Base-by-base conservation (phyloP, 345 rosid genomes). In the Lepidium sativum region DNA sequence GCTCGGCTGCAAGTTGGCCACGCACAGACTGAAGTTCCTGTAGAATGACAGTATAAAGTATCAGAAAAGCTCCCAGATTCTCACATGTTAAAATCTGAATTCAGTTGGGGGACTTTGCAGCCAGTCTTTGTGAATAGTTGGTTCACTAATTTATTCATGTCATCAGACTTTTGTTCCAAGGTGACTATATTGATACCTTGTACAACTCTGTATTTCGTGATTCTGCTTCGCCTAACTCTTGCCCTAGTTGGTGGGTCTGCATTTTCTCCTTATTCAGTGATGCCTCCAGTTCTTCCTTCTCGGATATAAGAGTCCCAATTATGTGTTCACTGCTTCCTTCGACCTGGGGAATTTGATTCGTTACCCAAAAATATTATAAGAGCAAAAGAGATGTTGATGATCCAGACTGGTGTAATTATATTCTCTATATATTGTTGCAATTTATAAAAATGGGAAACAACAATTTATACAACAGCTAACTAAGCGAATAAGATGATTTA, bases 1-100 rank as follows among this genome's bases (percentile, higher is more conserved):
- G 99, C 77, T 91, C 99, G 7, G 94, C 79, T 38, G 94, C 98
- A 72, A 91, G 98, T 75, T 91, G 98, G 67, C 96, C 80, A 21
- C 99, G 98, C 42, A 88, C 83, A 33, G 97, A 86, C 71, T 91
- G 99, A 72, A 91, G 98, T 74, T 88, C 99, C 99, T 95, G 49
- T 42, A 60, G 60, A 45, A 65, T 41, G 60, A 12, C 40, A 41
- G 52, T 10, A 41, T n/a, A 25, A 33, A n/a, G 58, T 54, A 54
- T 37, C 57, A 37, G 27, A 54, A 25, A 33, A 33, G 18, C 0
- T 58, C 18, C 4, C 16, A 60, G 51, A 13, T 11, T 40, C 16
- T n/a, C 32, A 21, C 20, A 43, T 41, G 54, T 53, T 23, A 17
- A 7, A 25, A 29, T 61, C 49, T 54, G 18, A 61, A 15, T 42